These are phyloP conservation scores for Chlamydomonas eustigma DNA, from an alignment of 139 green algal species.

Conservation along the genomic window DNA sequence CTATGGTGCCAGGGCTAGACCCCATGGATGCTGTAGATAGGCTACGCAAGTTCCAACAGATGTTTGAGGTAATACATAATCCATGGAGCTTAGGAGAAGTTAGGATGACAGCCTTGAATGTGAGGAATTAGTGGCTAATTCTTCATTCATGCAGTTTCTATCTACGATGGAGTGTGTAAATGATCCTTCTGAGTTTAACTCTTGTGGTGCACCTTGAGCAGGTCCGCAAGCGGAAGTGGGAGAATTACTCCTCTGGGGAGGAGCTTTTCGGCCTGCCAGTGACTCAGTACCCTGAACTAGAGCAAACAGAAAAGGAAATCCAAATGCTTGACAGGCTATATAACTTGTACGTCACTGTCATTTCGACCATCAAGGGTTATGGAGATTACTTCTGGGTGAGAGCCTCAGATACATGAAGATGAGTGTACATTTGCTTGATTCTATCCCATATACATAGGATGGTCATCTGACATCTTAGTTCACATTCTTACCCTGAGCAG, in stretches of 20 bases:
- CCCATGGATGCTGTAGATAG: constrained; percentile 86
- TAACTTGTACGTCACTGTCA: constrained; percentile 85
- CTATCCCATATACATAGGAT: too few species aligned
- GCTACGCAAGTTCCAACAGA: constrained; percentile 88
- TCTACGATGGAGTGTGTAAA: too few species aligned
- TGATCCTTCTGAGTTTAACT: too few species aligned
- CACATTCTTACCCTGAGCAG: too few species aligned
- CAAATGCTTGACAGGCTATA: constrained; percentile 78
- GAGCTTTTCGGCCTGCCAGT: constrained; percentile 89
- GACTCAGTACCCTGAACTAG: constrained; percentile 84
- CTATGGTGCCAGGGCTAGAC: constrained; percentile 82
- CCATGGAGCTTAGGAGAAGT: too few species aligned
- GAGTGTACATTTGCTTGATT: too few species aligned
- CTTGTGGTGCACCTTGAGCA: too few species aligned
- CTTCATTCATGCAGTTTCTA: too few species aligned
- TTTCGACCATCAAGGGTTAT: constrained; percentile 85
- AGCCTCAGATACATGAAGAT: too few species aligned
- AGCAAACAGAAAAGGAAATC: constrained; percentile 85
- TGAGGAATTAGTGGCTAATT: too few species aligned
- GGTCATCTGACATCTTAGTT: too few species aligned
- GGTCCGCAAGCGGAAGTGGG: constrained; percentile 86
- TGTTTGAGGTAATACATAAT: constrained; percentile 73
- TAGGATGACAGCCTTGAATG: too few species aligned
- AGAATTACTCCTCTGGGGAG: constrained; percentile 80
- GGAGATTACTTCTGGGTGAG: constrained; percentile 80